Base-by-base conservation (phyloP, 108 stramenopile species). In the Stephanodiscus triporus region DNA sequence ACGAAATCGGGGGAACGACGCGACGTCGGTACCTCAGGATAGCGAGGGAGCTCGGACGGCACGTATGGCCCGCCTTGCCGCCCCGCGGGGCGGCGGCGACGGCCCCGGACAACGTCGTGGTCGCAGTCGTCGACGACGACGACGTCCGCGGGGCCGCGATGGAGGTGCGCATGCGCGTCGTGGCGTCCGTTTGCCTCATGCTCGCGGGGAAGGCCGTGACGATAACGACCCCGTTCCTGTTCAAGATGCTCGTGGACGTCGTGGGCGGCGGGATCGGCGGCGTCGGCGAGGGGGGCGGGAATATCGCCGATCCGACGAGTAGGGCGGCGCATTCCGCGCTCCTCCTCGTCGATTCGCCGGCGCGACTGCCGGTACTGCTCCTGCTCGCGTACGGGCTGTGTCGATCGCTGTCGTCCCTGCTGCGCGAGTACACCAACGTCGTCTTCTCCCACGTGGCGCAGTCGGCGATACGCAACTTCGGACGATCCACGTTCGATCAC, bases 161-260 rank as follows among this genome's bases (percentile, higher is more conserved):
- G 2, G 13, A 4, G 6, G 54, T 73, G 24, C 72, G 72, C 22
- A 42, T 5, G 26, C 61, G 72, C 10, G 72, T 73, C 48, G n/a
- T 74, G 17, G 56, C 66, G 14, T 74, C 55, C 9, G 20, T 66
- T 2, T 26, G 45, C 19, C 36, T 66, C 40, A 74, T 74, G 72
- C 53, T 73, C 37, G 36, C 56, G 17, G 73, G 73, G 4, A 74
- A 74, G 29, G 55, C 29, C 2, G 30, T 60, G 0, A 74, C 73
- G 10, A 74, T 74, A 20, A 54, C 73, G 17, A 74, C 73, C 22
- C 73, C 73, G 2, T 74, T 74, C 37, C 48, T 76, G 0, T 76
- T 76, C 75, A 76, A 76, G 69, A 53, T 67, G 57, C 42, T 76
- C 34, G 60, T 76, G 27, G 75, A 76, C 48, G 59, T 66, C 26